A percentile compares a stretch with the other conserved stretches of the same genome.
Evolutionary conservation across 2,329 filamentous ascomycete genomes (phyloP).

Genomic region (Chalara sp.): DNA sequence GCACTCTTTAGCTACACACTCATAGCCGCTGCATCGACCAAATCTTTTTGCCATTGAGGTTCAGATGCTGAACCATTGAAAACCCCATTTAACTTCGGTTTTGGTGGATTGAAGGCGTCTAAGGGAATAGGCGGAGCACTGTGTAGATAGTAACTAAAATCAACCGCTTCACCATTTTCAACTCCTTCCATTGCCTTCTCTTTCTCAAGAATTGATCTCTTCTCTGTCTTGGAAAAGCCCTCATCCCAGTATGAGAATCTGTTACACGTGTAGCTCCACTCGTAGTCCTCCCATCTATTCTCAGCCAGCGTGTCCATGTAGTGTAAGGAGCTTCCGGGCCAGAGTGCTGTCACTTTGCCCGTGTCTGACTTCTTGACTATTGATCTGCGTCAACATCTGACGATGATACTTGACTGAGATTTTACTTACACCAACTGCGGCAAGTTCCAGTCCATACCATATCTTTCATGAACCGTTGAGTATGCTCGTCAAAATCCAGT

Average conservation of each 20-base stretch:
- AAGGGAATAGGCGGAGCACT: neutral
- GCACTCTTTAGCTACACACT: neutral
- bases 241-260: neutral
- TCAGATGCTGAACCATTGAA: neutral
- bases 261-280: neutral
- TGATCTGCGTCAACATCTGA: neutral
- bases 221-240: neutral
- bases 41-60: neutral
- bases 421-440: neutral
- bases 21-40: neutral
- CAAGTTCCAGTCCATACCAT: neutral
- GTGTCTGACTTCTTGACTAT: neutral
- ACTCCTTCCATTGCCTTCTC: neutral
- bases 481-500: neutral
- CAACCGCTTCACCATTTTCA: neutral
- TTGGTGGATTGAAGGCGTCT: neutral
- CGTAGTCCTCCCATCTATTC: neutral
- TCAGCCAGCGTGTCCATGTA: neutral
- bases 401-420: neutral
- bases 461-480: neutral
- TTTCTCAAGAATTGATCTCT: neutral
- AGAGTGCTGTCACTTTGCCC: neutral
- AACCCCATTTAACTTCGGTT: neutral
- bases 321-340: neutral
- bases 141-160: neutral